A percentile compares a stretch with the other conserved stretches of the same genome.
Evolutionary conservation across 106 monocot genomes (phyloP).

Genomic region (Allium cepa): DNA sequence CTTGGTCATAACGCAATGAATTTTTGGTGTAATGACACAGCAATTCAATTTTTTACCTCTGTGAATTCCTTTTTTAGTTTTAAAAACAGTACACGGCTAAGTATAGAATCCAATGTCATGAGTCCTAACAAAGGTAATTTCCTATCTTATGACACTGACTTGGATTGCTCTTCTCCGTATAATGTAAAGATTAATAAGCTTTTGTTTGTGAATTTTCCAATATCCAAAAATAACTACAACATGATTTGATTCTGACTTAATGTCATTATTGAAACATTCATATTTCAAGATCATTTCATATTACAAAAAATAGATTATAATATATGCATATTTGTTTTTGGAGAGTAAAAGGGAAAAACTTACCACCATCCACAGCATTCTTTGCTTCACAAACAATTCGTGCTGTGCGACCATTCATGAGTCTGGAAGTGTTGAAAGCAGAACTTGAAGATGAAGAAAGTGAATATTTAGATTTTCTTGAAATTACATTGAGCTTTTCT

Average conservation of each 20-base stretch:
- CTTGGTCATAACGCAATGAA: too few species aligned
- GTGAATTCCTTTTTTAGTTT: too few species aligned
- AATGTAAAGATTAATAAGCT: too few species aligned
- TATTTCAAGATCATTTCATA: neutral
- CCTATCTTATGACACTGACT: too few species aligned
- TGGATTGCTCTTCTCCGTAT: too few species aligned
- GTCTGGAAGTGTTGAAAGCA: neutral
- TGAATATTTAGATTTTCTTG: neutral
- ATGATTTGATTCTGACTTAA: too few species aligned
- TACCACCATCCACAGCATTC: constrained; percentile 54
- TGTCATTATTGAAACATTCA: neutral
- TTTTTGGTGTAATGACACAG: too few species aligned
- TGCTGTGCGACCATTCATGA: neutral
- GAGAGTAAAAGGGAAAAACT: neutral
- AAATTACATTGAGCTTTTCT: neutral
- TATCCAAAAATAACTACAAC: neutral
- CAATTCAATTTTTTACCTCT: too few species aligned
- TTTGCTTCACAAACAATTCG: constrained; percentile 35
- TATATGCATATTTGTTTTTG: neutral
- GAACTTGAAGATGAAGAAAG: neutral
- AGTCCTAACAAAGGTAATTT: too few species aligned
- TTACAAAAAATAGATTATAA: neutral
- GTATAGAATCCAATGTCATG: too few species aligned
- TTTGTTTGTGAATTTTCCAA: neutral
- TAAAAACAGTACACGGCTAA: too few species aligned